A percentile compares a stretch with the other conserved stretches of the same genome.
Evolutionary conservation across 1,284 basidiomycete genomes (phyloP).

Genomic region (Schizophyllum amplum): DNA sequence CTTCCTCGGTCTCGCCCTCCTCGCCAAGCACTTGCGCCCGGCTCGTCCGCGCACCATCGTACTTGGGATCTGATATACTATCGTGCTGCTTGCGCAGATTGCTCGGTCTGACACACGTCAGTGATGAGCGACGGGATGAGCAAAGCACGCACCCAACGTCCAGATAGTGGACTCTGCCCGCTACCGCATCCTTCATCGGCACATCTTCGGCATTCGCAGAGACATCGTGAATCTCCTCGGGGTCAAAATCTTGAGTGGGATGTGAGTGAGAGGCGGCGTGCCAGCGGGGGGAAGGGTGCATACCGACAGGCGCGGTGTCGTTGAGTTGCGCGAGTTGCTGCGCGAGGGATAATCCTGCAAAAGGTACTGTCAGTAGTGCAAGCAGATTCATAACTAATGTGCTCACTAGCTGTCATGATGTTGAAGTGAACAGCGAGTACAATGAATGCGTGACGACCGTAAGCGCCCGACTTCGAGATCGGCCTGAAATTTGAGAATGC

Average conservation of each 20-base stretch:
- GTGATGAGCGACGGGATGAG: slow-evolving; percentile 3
- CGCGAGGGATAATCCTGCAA: slow-evolving; percentile 51
- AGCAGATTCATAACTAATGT: no score
- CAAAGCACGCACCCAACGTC: slow-evolving; percentile 58
- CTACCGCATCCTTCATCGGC: slow-evolving; percentile 19
- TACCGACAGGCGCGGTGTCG: slow-evolving; percentile 63
- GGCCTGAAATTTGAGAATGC: no score
- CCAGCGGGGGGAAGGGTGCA: slow-evolving; percentile 14
- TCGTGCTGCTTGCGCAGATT: slow-evolving; percentile 56
- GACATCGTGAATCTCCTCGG: slow-evolving; percentile 49
- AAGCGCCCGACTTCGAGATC: no score
- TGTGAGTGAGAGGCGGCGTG: not conserved
- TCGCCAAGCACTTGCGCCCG: slow-evolving; percentile 50
- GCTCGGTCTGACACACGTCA: slow-evolving; percentile 45
- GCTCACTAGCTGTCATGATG: no score
- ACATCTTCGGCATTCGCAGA: slow-evolving; percentile 17
- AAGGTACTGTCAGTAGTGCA: no score
- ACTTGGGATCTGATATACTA: slow-evolving; percentile 64
- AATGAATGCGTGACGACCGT: no score
- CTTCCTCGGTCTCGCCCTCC: slow-evolving; percentile 21
- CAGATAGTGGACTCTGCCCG: slow-evolving; percentile 61
- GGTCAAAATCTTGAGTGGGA: slow-evolving; percentile 57
- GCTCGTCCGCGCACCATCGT: slow-evolving; percentile 59
- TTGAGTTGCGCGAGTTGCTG: slow-evolving; percentile 78
- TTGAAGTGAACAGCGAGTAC: no score